phyloP scores from a whole-genome alignment of 129 eudicot species.

The Mikania micrantha region DNA sequence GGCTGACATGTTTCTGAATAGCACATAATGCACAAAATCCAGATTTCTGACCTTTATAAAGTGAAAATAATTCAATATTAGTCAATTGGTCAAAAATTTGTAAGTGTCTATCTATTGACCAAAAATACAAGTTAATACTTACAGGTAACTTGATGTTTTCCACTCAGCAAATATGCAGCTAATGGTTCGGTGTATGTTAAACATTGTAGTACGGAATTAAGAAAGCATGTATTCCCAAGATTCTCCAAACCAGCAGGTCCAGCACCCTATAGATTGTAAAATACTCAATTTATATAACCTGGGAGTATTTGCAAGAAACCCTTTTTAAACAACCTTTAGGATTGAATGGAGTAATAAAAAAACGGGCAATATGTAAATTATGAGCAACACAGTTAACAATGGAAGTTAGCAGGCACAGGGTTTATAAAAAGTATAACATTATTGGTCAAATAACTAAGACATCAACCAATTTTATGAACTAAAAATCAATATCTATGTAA shows the following conservation, averaged over 20 bases:
- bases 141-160: slow-evolving; percentile 86
- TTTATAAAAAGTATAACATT: background rate
- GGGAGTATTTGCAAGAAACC: background rate
- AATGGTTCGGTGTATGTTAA: slow-evolving; percentile 92
- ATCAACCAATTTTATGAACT: background rate
- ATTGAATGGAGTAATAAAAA: background rate
- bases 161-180: slow-evolving; percentile 87
- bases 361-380: background rate
- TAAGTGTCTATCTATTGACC: background rate
- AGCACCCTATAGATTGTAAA: slow-evolving; percentile 49
- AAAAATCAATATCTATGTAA: background rate
- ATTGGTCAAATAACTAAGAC: too few species aligned
- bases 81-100: background rate
- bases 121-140: slow-evolving; percentile 27
- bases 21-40: slow-evolving; percentile 98
- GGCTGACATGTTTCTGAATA: slow-evolving; percentile 88
- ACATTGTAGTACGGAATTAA: slow-evolving; percentile 89
- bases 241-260: slow-evolving; percentile 94
- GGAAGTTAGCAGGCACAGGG: background rate
- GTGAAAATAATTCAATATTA: background rate
- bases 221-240: slow-evolving; percentile 94
- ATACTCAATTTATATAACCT: slow-evolving; percentile 1
- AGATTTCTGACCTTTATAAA: slow-evolving; percentile 64
- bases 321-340: background rate
- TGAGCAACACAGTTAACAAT: background rate